Conservation (phyloP, 768 basidiomycete genomes). For the Lentinus brumalis region DNA sequence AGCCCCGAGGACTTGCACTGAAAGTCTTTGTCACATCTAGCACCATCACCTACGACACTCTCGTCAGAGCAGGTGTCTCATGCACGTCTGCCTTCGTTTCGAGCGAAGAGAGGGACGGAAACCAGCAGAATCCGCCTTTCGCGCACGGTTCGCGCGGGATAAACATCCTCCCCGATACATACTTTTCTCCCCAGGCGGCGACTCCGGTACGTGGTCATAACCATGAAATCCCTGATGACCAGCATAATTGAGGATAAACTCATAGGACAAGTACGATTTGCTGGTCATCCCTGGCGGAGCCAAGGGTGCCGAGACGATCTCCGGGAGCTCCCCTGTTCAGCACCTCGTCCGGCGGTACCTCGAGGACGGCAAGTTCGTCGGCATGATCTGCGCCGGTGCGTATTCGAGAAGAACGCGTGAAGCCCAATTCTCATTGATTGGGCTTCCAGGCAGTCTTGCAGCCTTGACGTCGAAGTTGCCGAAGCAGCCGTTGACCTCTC, state of each 20-base stretch:
- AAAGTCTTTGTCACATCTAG: conserved; percentile 38
- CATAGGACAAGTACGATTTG: conserved; percentile 65
- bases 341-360: conserved; percentile 61
- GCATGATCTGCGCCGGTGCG: conserved; percentile 84
- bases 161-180: conserved; percentile 67
- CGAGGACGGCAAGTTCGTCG: conserved; percentile 58
- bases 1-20: background rate
- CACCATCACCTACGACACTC: conserved; percentile 80
- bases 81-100: conserved; percentile 66
- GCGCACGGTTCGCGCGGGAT: conserved; percentile 74
- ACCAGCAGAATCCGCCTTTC: conserved; percentile 42
- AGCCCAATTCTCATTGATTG: background rate
- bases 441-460: conserved; percentile 59
- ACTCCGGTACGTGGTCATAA: conserved; percentile 23
- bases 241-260: no score
- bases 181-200: conserved; percentile 29
- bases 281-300: conserved; percentile 79
- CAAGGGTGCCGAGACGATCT: conserved; percentile 75
- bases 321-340: conserved; percentile 60
- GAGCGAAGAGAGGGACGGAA: conserved; percentile 20
- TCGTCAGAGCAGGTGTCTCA: conserved; percentile 71
- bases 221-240: no score
- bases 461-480: conserved; percentile 65
- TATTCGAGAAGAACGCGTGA: background rate
- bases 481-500: conserved; percentile 72